Percentiles rank a stretch among this genome's conserved stretches.
Conservation (phyloP, 768 basidiomycete genomes). For the Tylopilus sp. region DNA sequence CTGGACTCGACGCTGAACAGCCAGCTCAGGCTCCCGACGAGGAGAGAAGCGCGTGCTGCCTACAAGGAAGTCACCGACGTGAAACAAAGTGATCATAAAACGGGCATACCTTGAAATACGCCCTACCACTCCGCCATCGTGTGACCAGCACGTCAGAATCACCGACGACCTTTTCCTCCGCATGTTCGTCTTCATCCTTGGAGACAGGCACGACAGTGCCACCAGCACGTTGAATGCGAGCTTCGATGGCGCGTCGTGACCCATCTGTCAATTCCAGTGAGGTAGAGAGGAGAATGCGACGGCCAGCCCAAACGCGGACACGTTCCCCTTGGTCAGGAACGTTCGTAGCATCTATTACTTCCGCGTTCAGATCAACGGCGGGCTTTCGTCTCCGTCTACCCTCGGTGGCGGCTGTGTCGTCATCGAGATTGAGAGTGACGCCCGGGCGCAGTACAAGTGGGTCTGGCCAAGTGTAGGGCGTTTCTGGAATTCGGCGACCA, state of each 20-base stretch:
- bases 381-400: slow-evolving; percentile 23
- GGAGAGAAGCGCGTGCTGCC: slow-evolving; percentile 46
- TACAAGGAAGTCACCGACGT: slow-evolving; percentile 25
- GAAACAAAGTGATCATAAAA: neutral
- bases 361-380: slow-evolving; percentile 24
- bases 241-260: slow-evolving; percentile 52
- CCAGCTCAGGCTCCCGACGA: slow-evolving; percentile 80
- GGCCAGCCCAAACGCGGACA: slow-evolving; percentile 55
- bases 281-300: slow-evolving; percentile 57
- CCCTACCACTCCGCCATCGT: slow-evolving; percentile 60
- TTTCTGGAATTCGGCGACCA: slow-evolving; percentile 49
- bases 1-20: slow-evolving; percentile 72
- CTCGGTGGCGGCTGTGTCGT: slow-evolving; percentile 15
- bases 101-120: slow-evolving; percentile 61
- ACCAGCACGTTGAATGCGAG: slow-evolving; percentile 58
- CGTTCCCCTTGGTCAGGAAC: slow-evolving; percentile 26
- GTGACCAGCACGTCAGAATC: slow-evolving; percentile 76
- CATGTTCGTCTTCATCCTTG: slow-evolving; percentile 36
- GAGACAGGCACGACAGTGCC: slow-evolving; percentile 54
- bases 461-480: slow-evolving; percentile 71
- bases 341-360: slow-evolving; percentile 8
- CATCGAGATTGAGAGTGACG: slow-evolving; percentile 11
- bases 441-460: slow-evolving; percentile 46
- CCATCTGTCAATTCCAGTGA: slow-evolving; percentile 52
- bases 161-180: slow-evolving; percentile 33